Conservation (phyloP, 768 basidiomycete species). For the Strobilomyces dryophilus region DNA sequence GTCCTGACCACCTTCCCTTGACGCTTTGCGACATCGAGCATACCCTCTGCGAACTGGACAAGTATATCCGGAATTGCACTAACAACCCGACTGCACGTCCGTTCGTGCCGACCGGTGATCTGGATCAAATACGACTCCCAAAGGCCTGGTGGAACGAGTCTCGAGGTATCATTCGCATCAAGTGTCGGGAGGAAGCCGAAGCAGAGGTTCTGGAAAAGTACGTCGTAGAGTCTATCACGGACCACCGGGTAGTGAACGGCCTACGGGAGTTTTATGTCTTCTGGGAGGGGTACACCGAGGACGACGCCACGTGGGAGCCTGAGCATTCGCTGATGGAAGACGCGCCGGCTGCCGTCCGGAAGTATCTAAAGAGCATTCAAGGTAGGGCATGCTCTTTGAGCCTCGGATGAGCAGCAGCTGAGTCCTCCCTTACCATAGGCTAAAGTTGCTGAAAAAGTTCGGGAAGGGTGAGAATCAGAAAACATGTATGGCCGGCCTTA, state of each 20-base stretch:
- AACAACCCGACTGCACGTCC: slow-evolving; percentile 30
- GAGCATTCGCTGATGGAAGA: slow-evolving; percentile 43
- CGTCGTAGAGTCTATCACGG: slow-evolving; percentile 36
- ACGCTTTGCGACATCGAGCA: slow-evolving; percentile 74
- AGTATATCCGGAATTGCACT: slow-evolving; percentile 54
- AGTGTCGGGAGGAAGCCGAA: slow-evolving; percentile 31
- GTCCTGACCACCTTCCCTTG: slow-evolving; percentile 47
- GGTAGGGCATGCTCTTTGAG: slow-evolving; percentile 4
- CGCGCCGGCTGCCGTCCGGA: slow-evolving; percentile 41
- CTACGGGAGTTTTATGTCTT: slow-evolving; percentile 43
- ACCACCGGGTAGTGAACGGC: slow-evolving; percentile 35
- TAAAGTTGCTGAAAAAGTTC: slow-evolving; percentile 1
- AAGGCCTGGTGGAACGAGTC: slow-evolving; percentile 53
- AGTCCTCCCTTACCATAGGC: background rate
- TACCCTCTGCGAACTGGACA: slow-evolving; percentile 73
- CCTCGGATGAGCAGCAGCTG: background rate
- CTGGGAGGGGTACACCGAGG: slow-evolving; percentile 52
- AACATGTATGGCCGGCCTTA: slow-evolving; percentile 4
- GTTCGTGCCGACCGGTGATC: slow-evolving; percentile 32
- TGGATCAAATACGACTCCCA: slow-evolving; percentile 36
- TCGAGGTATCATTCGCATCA: slow-evolving; percentile 41
- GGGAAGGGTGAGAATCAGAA: slow-evolving; percentile 10
- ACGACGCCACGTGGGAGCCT: slow-evolving; percentile 58
- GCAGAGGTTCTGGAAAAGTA: slow-evolving; percentile 37
- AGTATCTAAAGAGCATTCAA: slow-evolving; percentile 31